These are phyloP conservation scores for Fusarium phyllophilum DNA, from an alignment of 2,329 filamentous ascomycete species.

Conservation along the genomic window DNA sequence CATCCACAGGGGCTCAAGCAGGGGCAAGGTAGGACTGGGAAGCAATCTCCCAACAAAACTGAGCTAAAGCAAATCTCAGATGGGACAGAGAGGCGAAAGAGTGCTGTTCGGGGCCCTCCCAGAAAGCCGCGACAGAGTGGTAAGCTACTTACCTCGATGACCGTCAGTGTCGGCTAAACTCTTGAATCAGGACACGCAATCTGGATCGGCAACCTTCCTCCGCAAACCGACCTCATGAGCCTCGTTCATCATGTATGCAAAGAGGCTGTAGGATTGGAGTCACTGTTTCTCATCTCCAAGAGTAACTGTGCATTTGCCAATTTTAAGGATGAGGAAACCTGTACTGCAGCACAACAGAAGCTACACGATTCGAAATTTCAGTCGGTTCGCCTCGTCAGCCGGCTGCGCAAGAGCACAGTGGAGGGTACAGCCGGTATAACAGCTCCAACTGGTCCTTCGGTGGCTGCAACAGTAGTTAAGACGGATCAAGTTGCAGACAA, in stretches of 20 bases:
- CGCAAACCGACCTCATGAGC: conserved; percentile 81
- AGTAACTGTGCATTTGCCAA: conserved; percentile 98
- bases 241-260: conserved; percentile 92
- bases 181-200: conserved; percentile 76
- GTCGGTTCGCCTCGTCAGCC: conserved; percentile 85
- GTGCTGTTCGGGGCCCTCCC: conserved; percentile 48
- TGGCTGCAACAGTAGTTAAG: conserved; percentile 47
- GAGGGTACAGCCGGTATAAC: conserved; percentile 59
- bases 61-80: conserved; percentile 36
- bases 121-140: conserved; percentile 67
- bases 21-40: conserved; percentile 38
- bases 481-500: conserved; percentile 22
- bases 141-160: conserved; percentile 50
- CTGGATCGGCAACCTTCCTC: conserved; percentile 95
- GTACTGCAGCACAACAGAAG: conserved; percentile 78
- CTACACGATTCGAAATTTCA: conserved; percentile 93
- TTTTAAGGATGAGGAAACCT: conserved; percentile 83
- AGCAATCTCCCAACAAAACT: conserved; percentile 18
- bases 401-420: conserved; percentile 71
- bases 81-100: conserved; percentile 38
- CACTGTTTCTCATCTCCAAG: conserved; percentile 93
- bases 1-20: conserved; percentile 26
- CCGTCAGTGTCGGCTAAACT: conserved; percentile 6
- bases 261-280: conserved; percentile 82
- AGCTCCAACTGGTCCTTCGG: conserved; percentile 65